Percentiles rank a stretch among this genome's conserved stretches.
Evolutionary conservation across 495 filamentous ascomycete genomes (phyloP).

Genomic region (Venustampulla echinocandica): DNA sequence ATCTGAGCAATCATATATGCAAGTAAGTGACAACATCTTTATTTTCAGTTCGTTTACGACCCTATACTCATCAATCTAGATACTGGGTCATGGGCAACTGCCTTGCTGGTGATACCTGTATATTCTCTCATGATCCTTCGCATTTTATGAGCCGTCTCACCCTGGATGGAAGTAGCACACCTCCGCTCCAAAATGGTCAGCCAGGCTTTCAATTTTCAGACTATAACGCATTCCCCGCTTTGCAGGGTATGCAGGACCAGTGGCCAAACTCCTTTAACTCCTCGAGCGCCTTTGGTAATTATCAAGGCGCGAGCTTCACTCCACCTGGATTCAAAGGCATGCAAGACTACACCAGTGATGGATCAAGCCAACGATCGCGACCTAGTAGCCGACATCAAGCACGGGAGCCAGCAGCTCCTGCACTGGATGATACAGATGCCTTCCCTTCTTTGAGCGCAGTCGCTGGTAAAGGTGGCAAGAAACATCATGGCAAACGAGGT

Average conservation of each 20-base stretch:
- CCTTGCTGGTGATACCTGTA: conserved; percentile 85
- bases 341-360: conserved; percentile 43
- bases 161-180: conserved; percentile 51
- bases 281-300: conserved; percentile 34
- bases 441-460: conserved; percentile 89
- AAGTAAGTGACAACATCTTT: conserved; percentile 63
- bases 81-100: conserved; percentile 98
- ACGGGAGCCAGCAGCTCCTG: conserved; percentile 61
- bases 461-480: conserved; percentile 69
- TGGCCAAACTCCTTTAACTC: conserved; percentile 43
- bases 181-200: conserved; percentile 44
- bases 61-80: conserved; percentile 38
- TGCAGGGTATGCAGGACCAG: conserved; percentile 55
- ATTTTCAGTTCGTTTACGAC: conserved; percentile 1
- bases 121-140: conserved; percentile 95
- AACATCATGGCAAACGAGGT: conserved; percentile 82
- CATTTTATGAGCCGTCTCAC: conserved; percentile 61
- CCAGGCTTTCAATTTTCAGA: conserved; percentile 78
- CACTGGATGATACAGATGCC: conserved; percentile 88
- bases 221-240: conserved; percentile 78
- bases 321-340: conserved; percentile 53
- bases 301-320: conserved; percentile 40
- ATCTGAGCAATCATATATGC: conserved; percentile 91
- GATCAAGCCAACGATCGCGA: conserved; percentile 66
- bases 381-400: conserved; percentile 64